Base-by-base conservation (phyloP, 352 stramenopile genomes). In the Phytophthora palmivora region DNA sequence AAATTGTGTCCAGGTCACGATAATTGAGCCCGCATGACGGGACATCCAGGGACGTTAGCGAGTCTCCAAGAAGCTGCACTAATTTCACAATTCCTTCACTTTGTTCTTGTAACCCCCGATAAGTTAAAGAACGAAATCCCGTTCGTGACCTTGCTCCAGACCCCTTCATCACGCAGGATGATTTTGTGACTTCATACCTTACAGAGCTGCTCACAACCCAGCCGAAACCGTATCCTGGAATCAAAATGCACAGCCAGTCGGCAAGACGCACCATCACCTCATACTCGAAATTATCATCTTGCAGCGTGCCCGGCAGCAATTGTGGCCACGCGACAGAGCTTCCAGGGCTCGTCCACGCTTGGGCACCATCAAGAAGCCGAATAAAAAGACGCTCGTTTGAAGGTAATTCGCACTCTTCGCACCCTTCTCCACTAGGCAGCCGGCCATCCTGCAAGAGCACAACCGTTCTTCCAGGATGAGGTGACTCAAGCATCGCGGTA, bases 161-260 rank as follows among this genome's bases (percentile, higher is more conserved):
- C 9, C 6, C 30, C 14, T 9, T 39, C 6, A 15, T 6, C 4
- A 51, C 24, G 6, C 4, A 22, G 1, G 67, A 66, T 21, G 43
- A 43, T n/a, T 52, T 55, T 5, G 10, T 39, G 2, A 36, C 18
- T 57, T 57, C 32, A 32, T 36, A 60, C 19, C 36, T 43, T 21
- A 66, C 57, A 10, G 59, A 53, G 33, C 58, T 70, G 38, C 44
- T 58, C 32, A 60, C 56, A 0, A 74, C 63, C 75, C 75, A 84
- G 10, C 65, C 69, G 19, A 76, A 59, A 0, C 75, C 72, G 30
- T 58, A 63, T 10, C 75, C 75, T 22, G 62, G 69, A n/a, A 76
- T 63, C 11, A 84, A 57, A 45, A 84, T 50, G 12, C 63, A 75
- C 2, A 80, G 16, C 48, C 59, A 72, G 33, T 61, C 54, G 6